Percentiles rank a stretch among this genome's conserved stretches.
Conservation (phyloP, 345 rosid species). For the Sonneratia caseolaris region DNA sequence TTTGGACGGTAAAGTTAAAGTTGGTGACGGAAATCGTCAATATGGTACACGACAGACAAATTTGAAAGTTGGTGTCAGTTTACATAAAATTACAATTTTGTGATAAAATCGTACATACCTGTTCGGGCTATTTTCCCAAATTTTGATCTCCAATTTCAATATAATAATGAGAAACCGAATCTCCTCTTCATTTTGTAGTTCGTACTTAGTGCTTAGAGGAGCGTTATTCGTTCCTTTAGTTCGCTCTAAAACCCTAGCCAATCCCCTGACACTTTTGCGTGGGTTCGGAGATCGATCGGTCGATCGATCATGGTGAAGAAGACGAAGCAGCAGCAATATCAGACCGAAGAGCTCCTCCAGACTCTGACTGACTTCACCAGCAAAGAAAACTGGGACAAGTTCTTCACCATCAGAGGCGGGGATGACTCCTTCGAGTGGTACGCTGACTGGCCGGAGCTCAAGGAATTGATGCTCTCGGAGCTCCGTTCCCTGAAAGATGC, state of each 20-base stretch:
- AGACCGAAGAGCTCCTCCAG: slow-evolving; percentile 37
- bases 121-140: too few relatives aligned
- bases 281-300: not conserved
- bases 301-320: slow-evolving; percentile 4
- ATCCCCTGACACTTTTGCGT: not conserved
- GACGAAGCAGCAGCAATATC: slow-evolving; percentile 15
- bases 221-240: too few relatives aligned
- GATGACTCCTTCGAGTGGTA: slow-evolving; percentile 95
- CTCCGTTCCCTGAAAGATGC: slow-evolving; percentile 20
- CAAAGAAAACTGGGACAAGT: slow-evolving; percentile 93
- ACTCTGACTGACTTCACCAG: slow-evolving; percentile 88
- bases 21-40: too few relatives aligned
- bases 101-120: too few relatives aligned
- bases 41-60: too few relatives aligned
- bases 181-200: too few relatives aligned
- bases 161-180: too few relatives aligned
- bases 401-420: slow-evolving; percentile 73
- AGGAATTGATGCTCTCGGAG: slow-evolving; percentile 43
- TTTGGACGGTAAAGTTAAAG: too few relatives aligned
- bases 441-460: slow-evolving; percentile 90
- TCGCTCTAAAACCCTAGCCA: not conserved
- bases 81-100: too few relatives aligned
- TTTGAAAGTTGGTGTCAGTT: too few relatives aligned
- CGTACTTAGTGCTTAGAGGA: too few relatives aligned
- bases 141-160: too few relatives aligned